Evolutionary conservation across 2,329 filamentous ascomycete genomes (phyloP), one percentile per base, ranked within the genome.

Genomic region (Xylaria sp.): DNA sequence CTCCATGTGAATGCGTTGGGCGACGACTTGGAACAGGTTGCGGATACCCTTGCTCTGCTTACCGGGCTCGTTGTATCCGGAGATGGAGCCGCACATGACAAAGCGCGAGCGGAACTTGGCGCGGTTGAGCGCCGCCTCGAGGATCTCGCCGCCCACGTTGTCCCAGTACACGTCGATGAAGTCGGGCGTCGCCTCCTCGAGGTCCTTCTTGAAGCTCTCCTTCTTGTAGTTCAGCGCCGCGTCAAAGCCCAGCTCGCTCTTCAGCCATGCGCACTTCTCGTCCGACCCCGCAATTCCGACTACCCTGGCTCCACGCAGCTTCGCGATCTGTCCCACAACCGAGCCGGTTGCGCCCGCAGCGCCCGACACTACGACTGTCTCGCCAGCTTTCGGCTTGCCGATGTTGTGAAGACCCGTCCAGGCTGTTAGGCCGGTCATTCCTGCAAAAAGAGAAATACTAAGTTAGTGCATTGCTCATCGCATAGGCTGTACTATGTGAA

Each of bases 311-410:
- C 90, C 92, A 78, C 89, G 88, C 61, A 93, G 80, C 82, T 93
- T 93, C 20, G 91, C 91, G 72, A 94, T 93, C 80, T 95, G 92
- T 0, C 91, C 91, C 0, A 88, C 92, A 1, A 94, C 87, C 75
- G 87, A 91, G 1, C 92, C 92, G 0, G 92, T 94, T 0, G 92
- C 92, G 2, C 92, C 92, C 0, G 92, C 92, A 1, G 92, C 92
- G 7, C 91, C 92, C 9, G 89, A 91, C 0, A 95, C 90, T 8
- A 94, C 91, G 1, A 95, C 91, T 4, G 91, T 89, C 71, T 94
- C 91, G 4, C 91, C 91, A 2, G 85, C 78, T 78, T 90, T 88
- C 46, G 91, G 87, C 63, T 90, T 81, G 2, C 88, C 92, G 53
- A 94, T 86, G 63, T 91, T 86, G 34, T 87, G 78, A 76, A 94